These are phyloP conservation scores for Sporobolomyces roseus DNA, from an alignment of 768 basidiomycete species.

Conservation along the genomic window DNA sequence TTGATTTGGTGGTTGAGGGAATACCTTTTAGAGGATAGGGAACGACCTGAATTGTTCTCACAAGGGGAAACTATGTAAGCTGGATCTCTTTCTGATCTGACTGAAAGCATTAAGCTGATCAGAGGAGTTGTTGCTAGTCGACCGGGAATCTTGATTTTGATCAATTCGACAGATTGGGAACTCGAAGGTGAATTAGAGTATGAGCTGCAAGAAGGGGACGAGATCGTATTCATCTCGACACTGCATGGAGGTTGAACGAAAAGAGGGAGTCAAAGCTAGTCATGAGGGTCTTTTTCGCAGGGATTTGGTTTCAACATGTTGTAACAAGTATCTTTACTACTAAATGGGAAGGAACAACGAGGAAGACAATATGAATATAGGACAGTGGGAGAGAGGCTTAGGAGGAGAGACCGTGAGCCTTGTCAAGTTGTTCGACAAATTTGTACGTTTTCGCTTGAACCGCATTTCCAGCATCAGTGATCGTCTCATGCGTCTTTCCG, in stretches of 20 bases:
- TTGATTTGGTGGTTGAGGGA: constrained; percentile 74
- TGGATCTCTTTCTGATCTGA: not conserved
- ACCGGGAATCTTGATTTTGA: constrained; percentile 91
- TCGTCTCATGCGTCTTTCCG: constrained; percentile 31
- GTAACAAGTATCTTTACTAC: constrained; percentile 1
- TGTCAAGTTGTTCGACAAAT: constrained; percentile 28
- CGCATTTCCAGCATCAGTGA: constrained; percentile 27
- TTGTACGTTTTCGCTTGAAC: constrained; percentile 17
- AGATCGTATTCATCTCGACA: constrained; percentile 94
- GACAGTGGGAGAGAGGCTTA: not conserved
- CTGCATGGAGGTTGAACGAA: constrained; percentile 72
- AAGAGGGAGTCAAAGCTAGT: not conserved
- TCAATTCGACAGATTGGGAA: constrained; percentile 98
- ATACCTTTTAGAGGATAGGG: constrained; percentile 63
- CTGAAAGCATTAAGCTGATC: not conserved
- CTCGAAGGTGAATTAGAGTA: constrained; percentile 91
- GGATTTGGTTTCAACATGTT: too few species aligned
- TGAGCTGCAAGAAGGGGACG: constrained; percentile 68
- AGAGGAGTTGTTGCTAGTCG: constrained; percentile 64
- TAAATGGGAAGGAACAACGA: too few species aligned
- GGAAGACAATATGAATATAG: too few species aligned
- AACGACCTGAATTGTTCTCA: constrained; percentile 81
- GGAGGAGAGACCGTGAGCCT: constrained; percentile 20
- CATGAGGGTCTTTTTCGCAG: too few species aligned
- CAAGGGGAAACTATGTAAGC: constrained; percentile 79